Evolutionary conservation across 164 flowering plant genomes (phyloP), one percentile per base, ranked within the genome.

Genomic region (Aristolochia californica): DNA sequence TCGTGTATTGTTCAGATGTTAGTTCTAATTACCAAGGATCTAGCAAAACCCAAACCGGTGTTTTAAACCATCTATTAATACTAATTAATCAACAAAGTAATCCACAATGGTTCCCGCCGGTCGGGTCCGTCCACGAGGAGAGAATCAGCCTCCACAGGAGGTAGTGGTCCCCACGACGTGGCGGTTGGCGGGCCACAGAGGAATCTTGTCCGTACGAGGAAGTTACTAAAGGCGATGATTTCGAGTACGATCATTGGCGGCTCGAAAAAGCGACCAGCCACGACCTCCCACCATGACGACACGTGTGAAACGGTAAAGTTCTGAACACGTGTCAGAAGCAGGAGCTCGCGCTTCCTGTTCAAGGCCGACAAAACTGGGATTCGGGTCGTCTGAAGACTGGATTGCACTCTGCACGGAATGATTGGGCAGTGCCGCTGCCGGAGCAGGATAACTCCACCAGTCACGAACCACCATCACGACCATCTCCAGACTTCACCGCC

Each of bases 321-420:
- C 40, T 34, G 40, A 34, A 34, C 40, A 34, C 40, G 40, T 34
- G 40, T 34, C 40, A 34, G 40, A 34, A 34, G 40, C 54, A 24
- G 26, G 44, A 60, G 34, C 20, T 34, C 13, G 5, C 43, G 2
- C 60, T 69, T 63, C 75, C 71, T 53, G 66, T 61, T 68, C 40
- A 30, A 59, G 77, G 62, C 70, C 67, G 77, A 67, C 80, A 80
- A 16, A 66, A 70, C 17, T 50, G 66, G 74, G 79, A 71, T 70
- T 71, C 61, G 71, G 45, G 67, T 55, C 43, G 43, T 72, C 71
- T 64, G 75, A 58, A 70, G 23, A 56, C 60, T 68, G 74, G 74
- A 72, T 72, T 57, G 30, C 53, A 34, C 61, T 73, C 73, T 71
- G 65, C 72, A 20, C 53, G 74, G 83, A 77, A 75, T 77, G 74